phyloP scores from a whole-genome alignment of 176 grass and related monocot species.

The Triticum timopheevii region DNA sequence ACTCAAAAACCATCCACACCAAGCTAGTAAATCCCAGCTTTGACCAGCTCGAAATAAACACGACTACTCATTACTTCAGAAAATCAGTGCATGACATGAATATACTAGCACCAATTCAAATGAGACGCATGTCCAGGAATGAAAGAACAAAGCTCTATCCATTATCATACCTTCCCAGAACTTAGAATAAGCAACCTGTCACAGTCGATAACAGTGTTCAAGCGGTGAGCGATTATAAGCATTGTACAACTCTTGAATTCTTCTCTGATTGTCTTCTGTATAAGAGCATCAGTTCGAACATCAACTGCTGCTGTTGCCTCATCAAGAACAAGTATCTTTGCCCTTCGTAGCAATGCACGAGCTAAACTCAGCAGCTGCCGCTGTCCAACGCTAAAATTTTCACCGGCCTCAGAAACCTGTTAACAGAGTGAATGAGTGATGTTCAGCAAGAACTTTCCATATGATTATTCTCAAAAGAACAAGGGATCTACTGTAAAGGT shows the following conservation, averaged over 20 bases:
- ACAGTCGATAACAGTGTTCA: constrained; percentile 97
- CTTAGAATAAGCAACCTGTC: constrained; percentile 92
- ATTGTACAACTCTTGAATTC: constrained; percentile 99
- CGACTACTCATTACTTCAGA: not conserved
- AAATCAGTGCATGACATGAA: constrained; percentile 4
- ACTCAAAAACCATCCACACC: not conserved
- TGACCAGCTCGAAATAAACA: not conserved
- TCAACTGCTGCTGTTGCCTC: constrained; percentile 98
- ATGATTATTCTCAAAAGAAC: not conserved
- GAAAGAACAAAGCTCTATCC: constrained; percentile 6
- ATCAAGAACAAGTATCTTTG: constrained; percentile 98
- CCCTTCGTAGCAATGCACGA: constrained; percentile 88
- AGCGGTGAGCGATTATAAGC: constrained; percentile 90
- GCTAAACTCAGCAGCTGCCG: constrained; percentile 88
- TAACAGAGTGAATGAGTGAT: not conserved
- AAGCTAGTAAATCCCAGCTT: not conserved
- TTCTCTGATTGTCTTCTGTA: constrained; percentile 97
- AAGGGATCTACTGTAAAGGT: not conserved
- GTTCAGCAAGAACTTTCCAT: not conserved
- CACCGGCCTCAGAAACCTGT: constrained; percentile 93
- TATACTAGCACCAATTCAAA: constrained; percentile 1
- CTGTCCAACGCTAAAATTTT: constrained; percentile 99
- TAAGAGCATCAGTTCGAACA: constrained; percentile 96
- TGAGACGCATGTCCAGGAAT: constrained; percentile 13
- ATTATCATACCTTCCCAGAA: constrained; percentile 63